These are phyloP conservation scores for Rhinocladiella similis DNA, from an alignment of 2,329 filamentous ascomycete genomes.

Conservation along the genomic window DNA sequence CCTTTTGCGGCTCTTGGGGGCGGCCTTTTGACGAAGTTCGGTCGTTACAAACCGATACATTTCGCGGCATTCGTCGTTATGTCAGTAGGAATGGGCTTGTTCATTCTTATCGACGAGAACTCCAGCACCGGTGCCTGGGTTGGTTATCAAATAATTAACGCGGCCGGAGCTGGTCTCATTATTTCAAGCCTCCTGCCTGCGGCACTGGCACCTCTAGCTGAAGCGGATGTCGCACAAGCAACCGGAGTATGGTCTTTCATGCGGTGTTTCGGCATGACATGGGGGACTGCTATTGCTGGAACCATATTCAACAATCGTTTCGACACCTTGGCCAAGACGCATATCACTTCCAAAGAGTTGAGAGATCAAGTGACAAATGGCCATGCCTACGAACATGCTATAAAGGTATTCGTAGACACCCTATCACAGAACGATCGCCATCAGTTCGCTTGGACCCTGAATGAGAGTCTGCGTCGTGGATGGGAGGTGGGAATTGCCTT, in stretches of 20 bases:
- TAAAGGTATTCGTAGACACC: conserved; percentile 6
- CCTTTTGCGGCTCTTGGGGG: conserved; percentile 28
- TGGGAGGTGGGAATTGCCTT: conserved; percentile 26
- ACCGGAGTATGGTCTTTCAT: conserved; percentile 32
- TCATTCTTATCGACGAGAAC: conserved; percentile 28
- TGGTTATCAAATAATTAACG: conserved; percentile 30
- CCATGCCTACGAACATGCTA: neutral
- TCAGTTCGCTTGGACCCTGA: neutral
- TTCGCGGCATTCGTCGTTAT: conserved; percentile 30
- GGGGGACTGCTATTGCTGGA: conserved; percentile 32
- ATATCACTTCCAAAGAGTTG: neutral
- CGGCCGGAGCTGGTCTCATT: conserved; percentile 26
- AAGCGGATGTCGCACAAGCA: conserved; percentile 27
- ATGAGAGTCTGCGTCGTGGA: conserved; percentile 17
- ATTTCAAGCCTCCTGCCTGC: conserved; percentile 27
- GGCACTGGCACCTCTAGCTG: conserved; percentile 27
- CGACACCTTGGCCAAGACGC: conserved; percentile 7
- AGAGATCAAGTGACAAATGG: conserved; percentile 4
- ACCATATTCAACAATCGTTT: conserved; percentile 34
- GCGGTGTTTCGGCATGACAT: conserved; percentile 31
- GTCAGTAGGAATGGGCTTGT: conserved; percentile 29
- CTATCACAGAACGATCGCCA: conserved; percentile 8
- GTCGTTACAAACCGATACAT: conserved; percentile 34
- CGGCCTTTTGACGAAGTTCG: conserved; percentile 28
- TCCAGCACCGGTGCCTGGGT: conserved; percentile 30